Evolutionary conservation across 192 early-diverging fungal genomes (phyloP), one percentile per base, ranked within the genome.

Genomic region (Mortierella hygrophila): DNA sequence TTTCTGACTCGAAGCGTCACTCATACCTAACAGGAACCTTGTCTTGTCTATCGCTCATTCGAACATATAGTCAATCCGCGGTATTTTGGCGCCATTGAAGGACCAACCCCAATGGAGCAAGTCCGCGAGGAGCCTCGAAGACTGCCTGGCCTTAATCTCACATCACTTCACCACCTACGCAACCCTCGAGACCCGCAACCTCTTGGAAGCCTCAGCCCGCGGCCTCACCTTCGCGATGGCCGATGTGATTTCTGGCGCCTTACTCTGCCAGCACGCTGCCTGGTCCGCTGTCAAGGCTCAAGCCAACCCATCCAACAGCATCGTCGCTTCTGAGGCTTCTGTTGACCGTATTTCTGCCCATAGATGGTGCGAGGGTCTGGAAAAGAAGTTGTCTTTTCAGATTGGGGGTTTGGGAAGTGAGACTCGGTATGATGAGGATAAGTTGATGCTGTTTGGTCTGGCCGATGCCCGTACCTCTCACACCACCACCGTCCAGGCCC

Each of bases 211-310:
- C 8, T 83, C 80, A 2, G 90, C 91, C 4, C 91, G 92, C 49
- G 87, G 87, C 9, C 78, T 93, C 35, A 89, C 89, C 0, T 93
- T 93, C 74, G 90, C 92, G 4, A 84, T 93, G 77, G 92, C 88
- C 8, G 81, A 85, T 40, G 72, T 80, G 21, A 55, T 93, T 16
- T 80, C 88, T 3, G 92, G 88, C 29, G 87, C 90, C 7, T 74
- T 93, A 46, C 46, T 93, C 46, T 75, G 90, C 44, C 88, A 93
- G 23, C 92, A 93, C 38, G 89, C 89, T 54, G 81, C 82, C 11
- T 91, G 88, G 88, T 88, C 84, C 35, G 65, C 79, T 0, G 42
- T 38, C 78, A 86, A 81, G 49, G 78, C 83, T 44, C 65, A 44
- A 20, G 38, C 49, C 2, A 70, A 73, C 10, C 38, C 75, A 6